phyloP scores from a whole-genome alignment of 23 red algal genomes.

The Cyanidiococcus yangmingshanensis region DNA sequence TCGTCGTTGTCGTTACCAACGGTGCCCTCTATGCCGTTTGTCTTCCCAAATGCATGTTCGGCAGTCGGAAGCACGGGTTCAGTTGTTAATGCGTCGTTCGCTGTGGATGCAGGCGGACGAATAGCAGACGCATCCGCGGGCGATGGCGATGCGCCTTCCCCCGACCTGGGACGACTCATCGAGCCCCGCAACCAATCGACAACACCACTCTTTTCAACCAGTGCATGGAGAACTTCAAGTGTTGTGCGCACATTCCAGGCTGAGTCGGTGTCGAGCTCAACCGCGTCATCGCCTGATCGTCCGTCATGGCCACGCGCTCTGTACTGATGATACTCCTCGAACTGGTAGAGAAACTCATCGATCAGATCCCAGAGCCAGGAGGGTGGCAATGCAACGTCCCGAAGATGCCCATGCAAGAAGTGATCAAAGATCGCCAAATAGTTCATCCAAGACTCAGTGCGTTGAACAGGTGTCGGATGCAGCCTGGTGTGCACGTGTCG shows the following conservation, averaged over 20 bases:
- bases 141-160: conserved; percentile 32
- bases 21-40: neutral
- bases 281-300: conserved; percentile 63
- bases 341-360: conserved; percentile 99
- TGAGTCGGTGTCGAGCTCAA: conserved; percentile 35
- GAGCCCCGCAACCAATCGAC: conserved; percentile 63
- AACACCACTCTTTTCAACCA: conserved; percentile 92
- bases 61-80: neutral
- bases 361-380: conserved; percentile 99
- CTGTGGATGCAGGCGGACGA: neutral
- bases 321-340: conserved; percentile 86
- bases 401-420: conserved; percentile 47
- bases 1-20: neutral
- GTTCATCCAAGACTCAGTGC: conserved; percentile 76
- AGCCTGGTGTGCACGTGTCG: conserved; percentile 63
- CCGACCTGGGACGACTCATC: conserved; percentile 45
- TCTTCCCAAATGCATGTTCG: neutral
- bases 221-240: conserved; percentile 51
- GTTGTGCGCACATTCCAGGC: conserved; percentile 73
- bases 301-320: conserved; percentile 43
- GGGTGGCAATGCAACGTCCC: conserved; percentile 64
- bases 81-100: too few relatives aligned
- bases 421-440: conserved; percentile 71
- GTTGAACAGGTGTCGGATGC: conserved; percentile 51
- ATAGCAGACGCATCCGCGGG: neutral